Evolutionary conservation across 1,284 basidiomycete genomes (phyloP).

Genomic region (Ceratobasidium sp.): DNA sequence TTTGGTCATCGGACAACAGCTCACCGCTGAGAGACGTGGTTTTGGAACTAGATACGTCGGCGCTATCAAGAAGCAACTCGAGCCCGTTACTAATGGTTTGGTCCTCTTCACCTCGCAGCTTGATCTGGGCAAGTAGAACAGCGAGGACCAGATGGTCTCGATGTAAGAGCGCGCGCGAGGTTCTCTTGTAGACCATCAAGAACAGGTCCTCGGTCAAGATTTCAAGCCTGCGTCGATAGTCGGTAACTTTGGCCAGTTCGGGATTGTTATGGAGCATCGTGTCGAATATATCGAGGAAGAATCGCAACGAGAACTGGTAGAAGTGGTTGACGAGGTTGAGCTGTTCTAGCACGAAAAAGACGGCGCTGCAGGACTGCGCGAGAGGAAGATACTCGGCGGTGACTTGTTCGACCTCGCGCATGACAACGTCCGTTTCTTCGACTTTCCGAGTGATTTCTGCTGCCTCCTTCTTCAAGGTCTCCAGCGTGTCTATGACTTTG

Average conservation of each 20-base stretch:
- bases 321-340: conserved; percentile 95
- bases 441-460: conserved; percentile 96
- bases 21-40: conserved; percentile 46
- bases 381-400: conserved; percentile 94
- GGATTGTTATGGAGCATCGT: conserved; percentile 92
- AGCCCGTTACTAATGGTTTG: conserved; percentile 75
- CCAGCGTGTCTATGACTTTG: conserved; percentile 97
- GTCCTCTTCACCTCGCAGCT: conserved; percentile 78
- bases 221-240: conserved; percentile 75
- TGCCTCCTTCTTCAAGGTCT: conserved; percentile 96
- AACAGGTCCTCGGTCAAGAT: conserved; percentile 93
- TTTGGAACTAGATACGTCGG: conserved; percentile 60
- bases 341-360: conserved; percentile 98
- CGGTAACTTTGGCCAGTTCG: conserved; percentile 78
- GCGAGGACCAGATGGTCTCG: conserved; percentile 92
- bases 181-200: conserved; percentile 86
- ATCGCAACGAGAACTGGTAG: conserved; percentile 97
- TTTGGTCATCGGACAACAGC: conserved; percentile 70
- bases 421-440: conserved; percentile 95
- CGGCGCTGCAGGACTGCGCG: conserved; percentile 94
- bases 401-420: conserved; percentile 95
- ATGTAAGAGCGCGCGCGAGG: conserved; percentile 89
- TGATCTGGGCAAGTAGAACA: conserved; percentile 88
- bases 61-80: conserved; percentile 89
- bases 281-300: conserved; percentile 99